A percentile compares a stretch with the other conserved stretches of the same genome.
Evolutionary conservation across 2,329 filamentous ascomycete species (phyloP).

Genomic region (Fusarium protoensiforme): DNA sequence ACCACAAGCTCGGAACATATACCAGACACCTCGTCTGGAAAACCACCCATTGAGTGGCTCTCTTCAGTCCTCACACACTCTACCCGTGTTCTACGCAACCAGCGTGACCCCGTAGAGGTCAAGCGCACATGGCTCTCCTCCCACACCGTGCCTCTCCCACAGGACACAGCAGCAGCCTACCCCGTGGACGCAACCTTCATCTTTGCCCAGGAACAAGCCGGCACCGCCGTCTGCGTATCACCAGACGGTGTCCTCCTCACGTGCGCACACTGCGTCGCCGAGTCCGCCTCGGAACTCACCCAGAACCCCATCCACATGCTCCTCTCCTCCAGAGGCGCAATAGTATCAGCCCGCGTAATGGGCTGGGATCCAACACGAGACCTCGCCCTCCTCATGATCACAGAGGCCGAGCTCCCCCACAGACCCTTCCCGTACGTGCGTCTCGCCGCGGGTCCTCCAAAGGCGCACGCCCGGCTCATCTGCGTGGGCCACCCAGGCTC

Average conservation of each 20-base stretch:
- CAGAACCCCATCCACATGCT: slow-evolving; percentile 50
- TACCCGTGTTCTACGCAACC: not conserved
- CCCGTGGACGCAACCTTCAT: slow-evolving; percentile 50
- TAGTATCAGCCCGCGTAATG: slow-evolving; percentile 52
- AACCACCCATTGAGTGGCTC: slow-evolving; percentile 4
- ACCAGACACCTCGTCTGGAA: not conserved
- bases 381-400: slow-evolving; percentile 58
- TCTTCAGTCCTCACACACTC: not conserved
- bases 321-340: slow-evolving; percentile 53
- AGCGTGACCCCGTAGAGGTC: slow-evolving; percentile 6
- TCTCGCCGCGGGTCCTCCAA: slow-evolving; percentile 29
- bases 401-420: slow-evolving; percentile 35
- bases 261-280: slow-evolving; percentile 63
- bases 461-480: slow-evolving; percentile 36
- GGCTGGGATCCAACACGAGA: slow-evolving; percentile 57
- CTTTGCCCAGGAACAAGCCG: slow-evolving; percentile 61
- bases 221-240: slow-evolving; percentile 62
- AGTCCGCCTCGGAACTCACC: slow-evolving; percentile 49
- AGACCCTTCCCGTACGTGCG: slow-evolving; percentile 36
- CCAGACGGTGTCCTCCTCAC: slow-evolving; percentile 58
- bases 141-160: slow-evolving; percentile 27
- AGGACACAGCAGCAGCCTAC: not conserved
- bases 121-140: slow-evolving; percentile 36
- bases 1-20: not conserved
- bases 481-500: slow-evolving; percentile 51